Percentiles rank a stretch among this genome's conserved stretches.
phyloP scores from a whole-genome alignment of 1,284 basidiomycete genomes.

The Ganoderma lucidum region DNA sequence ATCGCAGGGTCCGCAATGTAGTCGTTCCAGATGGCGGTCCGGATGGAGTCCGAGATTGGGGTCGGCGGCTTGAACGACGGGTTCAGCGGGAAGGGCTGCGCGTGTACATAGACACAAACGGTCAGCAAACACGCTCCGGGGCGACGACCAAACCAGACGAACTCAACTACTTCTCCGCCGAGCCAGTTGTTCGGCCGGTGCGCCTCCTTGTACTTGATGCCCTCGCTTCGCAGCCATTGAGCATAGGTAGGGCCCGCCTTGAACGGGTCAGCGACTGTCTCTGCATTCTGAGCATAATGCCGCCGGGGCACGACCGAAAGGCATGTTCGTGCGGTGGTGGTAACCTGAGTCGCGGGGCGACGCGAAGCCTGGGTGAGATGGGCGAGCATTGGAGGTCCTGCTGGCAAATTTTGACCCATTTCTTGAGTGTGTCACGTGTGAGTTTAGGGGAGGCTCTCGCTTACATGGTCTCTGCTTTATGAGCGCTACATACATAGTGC shows the following conservation, averaged over 20 bases:
- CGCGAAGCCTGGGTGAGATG: slow-evolving; percentile 40
- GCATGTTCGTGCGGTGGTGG: slow-evolving; percentile 25
- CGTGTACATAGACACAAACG: not conserved
- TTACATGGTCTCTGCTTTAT: not conserved
- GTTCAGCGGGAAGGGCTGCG: slow-evolving; percentile 84
- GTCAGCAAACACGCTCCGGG: not conserved
- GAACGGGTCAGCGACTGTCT: slow-evolving; percentile 26
- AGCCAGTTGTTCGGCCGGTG: slow-evolving; percentile 63
- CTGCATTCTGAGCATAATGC: slow-evolving; percentile 31
- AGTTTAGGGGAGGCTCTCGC: slow-evolving; percentile 29
- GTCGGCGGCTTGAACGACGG: slow-evolving; percentile 79
- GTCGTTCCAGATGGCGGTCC: slow-evolving; percentile 59
- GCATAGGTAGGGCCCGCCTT: slow-evolving; percentile 37
- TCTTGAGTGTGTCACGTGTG: slow-evolving; percentile 27
- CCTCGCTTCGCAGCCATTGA: slow-evolving; percentile 48
- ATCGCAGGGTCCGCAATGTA: slow-evolving; percentile 64
- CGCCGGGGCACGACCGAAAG: slow-evolving; percentile 29
- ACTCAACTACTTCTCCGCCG: slow-evolving; percentile 62
- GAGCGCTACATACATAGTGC: not conserved
- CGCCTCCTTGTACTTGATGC: slow-evolving; percentile 48
- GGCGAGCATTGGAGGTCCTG: slow-evolving; percentile 40
- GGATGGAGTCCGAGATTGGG: slow-evolving; percentile 71
- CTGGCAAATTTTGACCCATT: slow-evolving; percentile 39
- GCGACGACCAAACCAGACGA: slow-evolving; percentile 32
- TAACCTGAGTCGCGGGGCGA: slow-evolving; percentile 21